Evolutionary conservation across 2,329 filamentous ascomycete species (phyloP).

Genomic region (Daldinia eschscholtzii): DNA sequence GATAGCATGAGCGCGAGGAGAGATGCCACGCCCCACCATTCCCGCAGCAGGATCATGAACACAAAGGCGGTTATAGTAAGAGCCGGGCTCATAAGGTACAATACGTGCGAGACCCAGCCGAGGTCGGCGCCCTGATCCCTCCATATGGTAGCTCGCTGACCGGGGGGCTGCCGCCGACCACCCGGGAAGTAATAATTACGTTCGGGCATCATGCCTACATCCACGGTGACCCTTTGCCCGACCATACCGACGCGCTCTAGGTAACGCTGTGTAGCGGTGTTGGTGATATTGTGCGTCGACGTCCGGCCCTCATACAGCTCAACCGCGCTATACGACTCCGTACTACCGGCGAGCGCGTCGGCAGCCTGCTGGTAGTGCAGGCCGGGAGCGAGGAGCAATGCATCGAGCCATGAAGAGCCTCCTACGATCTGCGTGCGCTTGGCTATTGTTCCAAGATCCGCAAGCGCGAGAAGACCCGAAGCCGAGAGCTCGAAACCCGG

Average conservation of each 20-base stretch:
- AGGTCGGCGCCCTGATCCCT: conserved; percentile 53
- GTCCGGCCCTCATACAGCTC: conserved; percentile 52
- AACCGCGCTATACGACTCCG: conserved; percentile 57
- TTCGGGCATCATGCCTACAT: conserved; percentile 68
- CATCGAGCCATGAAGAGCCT: conserved; percentile 68
- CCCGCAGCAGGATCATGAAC: conserved; percentile 61
- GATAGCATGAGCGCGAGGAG: conserved; percentile 65
- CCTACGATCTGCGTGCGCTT: conserved; percentile 68
- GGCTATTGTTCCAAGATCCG: conserved; percentile 68
- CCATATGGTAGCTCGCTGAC: conserved; percentile 51
- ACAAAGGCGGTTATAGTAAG: conserved; percentile 60
- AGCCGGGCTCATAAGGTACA: conserved; percentile 63
- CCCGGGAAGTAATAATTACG: conserved; percentile 45
- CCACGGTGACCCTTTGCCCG: conserved; percentile 67
- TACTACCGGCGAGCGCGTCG: conserved; percentile 61
- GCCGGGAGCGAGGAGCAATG: conserved; percentile 69
- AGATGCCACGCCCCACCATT: conserved; percentile 65
- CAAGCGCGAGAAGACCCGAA: conserved; percentile 69
- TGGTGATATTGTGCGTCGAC: conserved; percentile 57
- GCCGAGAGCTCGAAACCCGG: conserved; percentile 62
- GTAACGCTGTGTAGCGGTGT: conserved; percentile 66
- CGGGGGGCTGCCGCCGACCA: conserved; percentile 43
- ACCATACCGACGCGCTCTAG: conserved; percentile 68
- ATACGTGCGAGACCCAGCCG: conserved; percentile 62
- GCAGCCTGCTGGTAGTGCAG: conserved; percentile 72